Percentiles rank a stretch among this genome's conserved stretches.
These are phyloP conservation scores for Candida mattraensis DNA, from an alignment of 805 yeast species.

Conservation along the genomic window DNA sequence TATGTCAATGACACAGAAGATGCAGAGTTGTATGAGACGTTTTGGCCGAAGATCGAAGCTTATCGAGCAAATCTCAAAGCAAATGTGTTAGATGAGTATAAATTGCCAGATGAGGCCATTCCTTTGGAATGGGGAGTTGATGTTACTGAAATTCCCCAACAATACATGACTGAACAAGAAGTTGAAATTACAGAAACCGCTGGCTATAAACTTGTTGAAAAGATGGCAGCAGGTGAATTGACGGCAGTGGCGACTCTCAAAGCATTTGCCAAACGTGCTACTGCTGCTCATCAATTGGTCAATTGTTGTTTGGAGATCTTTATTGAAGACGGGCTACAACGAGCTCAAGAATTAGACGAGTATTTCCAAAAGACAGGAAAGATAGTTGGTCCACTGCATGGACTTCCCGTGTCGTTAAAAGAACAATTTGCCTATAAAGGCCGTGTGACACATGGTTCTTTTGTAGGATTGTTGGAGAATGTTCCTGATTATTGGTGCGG, in stretches of 20 bases:
- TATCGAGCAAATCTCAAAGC: slow-evolving; percentile 29
- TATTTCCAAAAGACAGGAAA: slow-evolving; percentile 43
- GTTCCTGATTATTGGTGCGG: slow-evolving; percentile 41
- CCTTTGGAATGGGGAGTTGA: slow-evolving; percentile 19
- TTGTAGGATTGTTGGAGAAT: slow-evolving; percentile 40
- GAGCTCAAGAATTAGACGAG: slow-evolving; percentile 54
- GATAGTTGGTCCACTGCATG: slow-evolving; percentile 58
- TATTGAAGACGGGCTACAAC: slow-evolving; percentile 45
- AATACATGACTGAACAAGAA: slow-evolving; percentile 37
- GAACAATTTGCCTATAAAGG: slow-evolving; percentile 54
- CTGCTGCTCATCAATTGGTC: slow-evolving; percentile 48
- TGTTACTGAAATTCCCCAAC: slow-evolving; percentile 30
- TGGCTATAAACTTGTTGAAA: slow-evolving; percentile 32
- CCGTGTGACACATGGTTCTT: slow-evolving; percentile 51
- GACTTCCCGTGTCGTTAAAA: slow-evolving; percentile 61
- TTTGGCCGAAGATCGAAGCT: slow-evolving; percentile 34
- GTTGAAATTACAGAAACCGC: slow-evolving; percentile 43
- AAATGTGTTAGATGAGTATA: slow-evolving; percentile 27
- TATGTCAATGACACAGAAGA: slow-evolving; percentile 24
- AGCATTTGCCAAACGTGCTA: slow-evolving; percentile 50
- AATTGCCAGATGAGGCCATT: slow-evolving; percentile 19
- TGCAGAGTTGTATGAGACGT: slow-evolving; percentile 21
- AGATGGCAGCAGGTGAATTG: slow-evolving; percentile 39
- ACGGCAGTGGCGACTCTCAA: slow-evolving; percentile 42
- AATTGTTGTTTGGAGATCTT: slow-evolving; percentile 48